Evolutionary conservation across 345 rosid species (phyloP).

Genomic region (Geranium brycei): DNA sequence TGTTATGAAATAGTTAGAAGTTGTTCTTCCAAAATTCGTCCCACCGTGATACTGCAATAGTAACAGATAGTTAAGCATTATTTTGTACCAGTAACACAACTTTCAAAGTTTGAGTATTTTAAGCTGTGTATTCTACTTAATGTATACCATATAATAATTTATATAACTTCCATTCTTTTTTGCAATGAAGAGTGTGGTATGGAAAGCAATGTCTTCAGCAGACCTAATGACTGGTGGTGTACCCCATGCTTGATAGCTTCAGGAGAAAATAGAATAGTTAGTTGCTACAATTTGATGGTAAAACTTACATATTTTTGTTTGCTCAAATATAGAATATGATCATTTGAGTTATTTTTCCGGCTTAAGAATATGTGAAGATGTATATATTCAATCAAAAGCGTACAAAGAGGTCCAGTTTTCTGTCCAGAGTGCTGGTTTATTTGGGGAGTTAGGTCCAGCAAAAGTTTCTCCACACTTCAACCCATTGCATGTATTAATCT

Average conservation of each 20-base stretch:
- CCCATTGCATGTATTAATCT: conserved; percentile 87
- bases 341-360: too few relatives aligned
- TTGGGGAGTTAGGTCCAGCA: conserved; percentile 65
- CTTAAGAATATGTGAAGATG: too few relatives aligned
- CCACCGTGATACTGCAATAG: conserved; percentile 74
- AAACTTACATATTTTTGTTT: too few relatives aligned
- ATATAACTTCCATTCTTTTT: conserved; percentile 62
- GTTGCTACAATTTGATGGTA: too few relatives aligned
- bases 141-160: conserved; percentile 79
- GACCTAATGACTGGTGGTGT: conserved; percentile 46
- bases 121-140: too few relatives aligned
- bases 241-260: conserved; percentile 70
- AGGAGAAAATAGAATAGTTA: conserved; percentile 1
- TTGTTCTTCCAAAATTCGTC: conserved; percentile 80
- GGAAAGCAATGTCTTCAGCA: conserved; percentile 74
- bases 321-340: too few relatives aligned
- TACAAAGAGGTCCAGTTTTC: conserved; percentile 88
- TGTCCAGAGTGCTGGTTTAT: conserved; percentile 80
- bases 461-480: conserved; percentile 80
- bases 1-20: conserved; percentile 51
- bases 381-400: too few relatives aligned
- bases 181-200: conserved; percentile 60
- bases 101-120: too few relatives aligned
- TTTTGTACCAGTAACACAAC: too few relatives aligned
- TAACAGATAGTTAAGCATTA: not conserved